A percentile compares a stretch with the other conserved stretches of the same genome.
Evolutionary conservation across 2,329 filamentous ascomycete species (phyloP).

Genomic region (Hypomyces rosellus): DNA sequence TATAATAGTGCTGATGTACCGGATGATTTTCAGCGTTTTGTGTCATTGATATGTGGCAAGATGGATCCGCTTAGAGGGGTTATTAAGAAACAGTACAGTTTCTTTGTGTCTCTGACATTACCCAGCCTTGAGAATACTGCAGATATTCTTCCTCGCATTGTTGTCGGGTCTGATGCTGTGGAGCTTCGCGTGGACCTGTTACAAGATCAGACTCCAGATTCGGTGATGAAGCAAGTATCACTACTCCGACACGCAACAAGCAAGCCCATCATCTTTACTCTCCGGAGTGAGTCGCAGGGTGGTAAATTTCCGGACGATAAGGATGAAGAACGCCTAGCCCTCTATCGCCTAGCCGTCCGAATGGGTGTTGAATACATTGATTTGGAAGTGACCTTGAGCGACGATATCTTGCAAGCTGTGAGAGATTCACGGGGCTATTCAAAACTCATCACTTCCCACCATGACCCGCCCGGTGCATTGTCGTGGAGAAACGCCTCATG

Average conservation of each 20-base stretch:
- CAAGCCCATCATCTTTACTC: constrained; percentile 84
- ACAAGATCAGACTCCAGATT: constrained; percentile 67
- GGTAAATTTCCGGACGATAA: constrained; percentile 79
- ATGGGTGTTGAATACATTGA: constrained; percentile 91
- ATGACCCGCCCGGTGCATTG: constrained; percentile 71
- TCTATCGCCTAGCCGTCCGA: constrained; percentile 74
- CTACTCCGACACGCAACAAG: constrained; percentile 65
- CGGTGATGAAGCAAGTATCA: constrained; percentile 74
- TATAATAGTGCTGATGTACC: constrained; percentile 22
- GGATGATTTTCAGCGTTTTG: constrained; percentile 31
- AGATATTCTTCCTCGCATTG: constrained; percentile 62
- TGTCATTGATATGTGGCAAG: constrained; percentile 32
- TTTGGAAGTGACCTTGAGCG: constrained; percentile 80
- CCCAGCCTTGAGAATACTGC: constrained; percentile 62
- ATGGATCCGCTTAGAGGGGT: constrained; percentile 41
- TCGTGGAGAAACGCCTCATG: constrained; percentile 93
- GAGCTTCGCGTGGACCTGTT: constrained; percentile 91
- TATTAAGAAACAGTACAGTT: constrained; percentile 62
- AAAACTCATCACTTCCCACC: constrained; percentile 89
- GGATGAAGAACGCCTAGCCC: constrained; percentile 59
- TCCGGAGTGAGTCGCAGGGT: constrained; percentile 79
- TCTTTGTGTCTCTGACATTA: constrained; percentile 87
- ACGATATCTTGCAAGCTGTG: constrained; percentile 65
- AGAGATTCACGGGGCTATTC: constrained; percentile 62
- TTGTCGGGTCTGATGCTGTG: constrained; percentile 84